Evolutionary conservation across 2,329 filamentous ascomycete species (phyloP), one percentile per base, ranked within the genome.

Genomic region (Alternaria gaisen): DNA sequence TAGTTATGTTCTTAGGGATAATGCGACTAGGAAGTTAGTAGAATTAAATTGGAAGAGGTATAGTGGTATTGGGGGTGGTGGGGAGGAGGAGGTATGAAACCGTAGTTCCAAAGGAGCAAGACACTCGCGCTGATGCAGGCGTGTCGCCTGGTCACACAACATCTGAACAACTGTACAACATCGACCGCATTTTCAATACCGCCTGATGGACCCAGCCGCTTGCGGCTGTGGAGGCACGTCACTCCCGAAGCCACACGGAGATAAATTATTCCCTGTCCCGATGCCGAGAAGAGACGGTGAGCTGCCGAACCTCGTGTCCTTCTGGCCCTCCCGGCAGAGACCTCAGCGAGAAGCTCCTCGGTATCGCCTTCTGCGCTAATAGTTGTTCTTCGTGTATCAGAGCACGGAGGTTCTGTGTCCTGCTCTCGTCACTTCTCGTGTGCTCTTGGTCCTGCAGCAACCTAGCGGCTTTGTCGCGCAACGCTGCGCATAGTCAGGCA

Each of bases 371-470:
- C 22, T 60, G 54, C 42, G 46, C 46, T 20, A 50, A 38, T 50
- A 50, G 32, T 26, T 50, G 20, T 38, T 50, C 38, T 48, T 53
- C 46, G 32, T 26, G 40, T 50, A 22, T 38, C 56, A 38, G 26
- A 64, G n/a, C 43, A 48, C 53, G 61, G 50, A 36, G 59, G 52
- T 63, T 61, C 38, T 64, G 58, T 50, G 43, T 56, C 47, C 46
- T 64, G 30, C 18, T 55, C 30, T 54, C 55, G 52, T 63, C 58
- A 58, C 58, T 55, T 55, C 58, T 55, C 53, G 46, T 50, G 50
- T 55, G 61, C 63, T 51, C 53, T 40, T 59, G 66, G 66, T 68
- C 68, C 66, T 73, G 67, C 72, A 68, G 67, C 61, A 56, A 36
- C 38, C 38, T 50, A 51, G 52, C 58, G 46, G 50, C 56, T 55